Percentiles rank a stretch among this genome's conserved stretches.
Conservation (phyloP, 2,329 filamentous ascomycete genomes). For the Pseudogymnoascus sp. region DNA sequence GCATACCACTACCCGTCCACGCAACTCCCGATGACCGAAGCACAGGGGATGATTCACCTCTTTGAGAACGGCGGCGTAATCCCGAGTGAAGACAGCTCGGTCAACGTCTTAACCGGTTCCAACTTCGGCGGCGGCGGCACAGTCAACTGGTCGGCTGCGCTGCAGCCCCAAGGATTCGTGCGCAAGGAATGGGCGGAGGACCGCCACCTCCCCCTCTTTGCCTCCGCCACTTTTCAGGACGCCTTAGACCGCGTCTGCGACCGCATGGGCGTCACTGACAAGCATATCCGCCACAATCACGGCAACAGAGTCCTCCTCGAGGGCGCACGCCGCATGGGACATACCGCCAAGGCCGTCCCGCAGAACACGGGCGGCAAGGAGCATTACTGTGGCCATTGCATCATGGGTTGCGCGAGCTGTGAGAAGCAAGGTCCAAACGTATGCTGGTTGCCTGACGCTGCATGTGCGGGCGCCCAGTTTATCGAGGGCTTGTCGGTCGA, state of each 20-base stretch:
- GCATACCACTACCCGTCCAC: constrained; percentile 65
- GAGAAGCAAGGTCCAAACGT: constrained; percentile 73
- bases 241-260: constrained; percentile 70
- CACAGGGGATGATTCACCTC: constrained; percentile 50
- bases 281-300: constrained; percentile 62
- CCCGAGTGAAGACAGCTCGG: constrained; percentile 46
- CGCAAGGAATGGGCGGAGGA: constrained; percentile 69
- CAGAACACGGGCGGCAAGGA: constrained; percentile 68
- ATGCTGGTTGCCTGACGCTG: constrained; percentile 72
- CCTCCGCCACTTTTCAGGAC: constrained; percentile 63
- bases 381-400: constrained; percentile 65
- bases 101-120: constrained; percentile 57
- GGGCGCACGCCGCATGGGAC: constrained; percentile 65
- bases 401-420: constrained; percentile 52
- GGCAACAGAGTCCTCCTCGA: constrained; percentile 65
- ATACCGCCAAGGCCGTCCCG: constrained; percentile 57
- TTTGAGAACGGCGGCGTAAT: constrained; percentile 59
- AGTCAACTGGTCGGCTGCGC: constrained; percentile 68
- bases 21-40: constrained; percentile 65
- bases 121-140: constrained; percentile 82
- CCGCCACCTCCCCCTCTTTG: constrained; percentile 62
- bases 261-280: constrained; percentile 64
- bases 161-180: constrained; percentile 64
- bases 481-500: constrained; percentile 73
- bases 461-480: constrained; percentile 66